Base-by-base conservation (phyloP, 139 green algal species). In the Chlorella sorokiniana region DNA sequence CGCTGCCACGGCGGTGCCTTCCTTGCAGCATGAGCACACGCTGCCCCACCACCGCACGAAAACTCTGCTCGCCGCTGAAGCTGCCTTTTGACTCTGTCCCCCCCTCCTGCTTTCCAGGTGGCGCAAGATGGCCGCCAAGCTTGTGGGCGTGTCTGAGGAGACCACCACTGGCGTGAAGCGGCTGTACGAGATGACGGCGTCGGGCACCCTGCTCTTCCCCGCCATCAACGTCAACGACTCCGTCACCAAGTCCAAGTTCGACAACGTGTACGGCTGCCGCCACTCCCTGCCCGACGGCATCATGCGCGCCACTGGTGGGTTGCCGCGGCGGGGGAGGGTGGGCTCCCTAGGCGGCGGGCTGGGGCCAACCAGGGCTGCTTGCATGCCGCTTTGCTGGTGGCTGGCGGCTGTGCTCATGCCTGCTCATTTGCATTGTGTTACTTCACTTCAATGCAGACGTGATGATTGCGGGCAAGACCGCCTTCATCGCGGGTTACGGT, bases 201-300 rank as follows among this genome's bases (percentile, higher is more conserved):
- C 27, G 71, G 94, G 93, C 84, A 90, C 90, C 2, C 93, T 99
- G 71, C 91, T 99, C 76, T 98, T 99, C 94, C 97, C 97, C 23
- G 97, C 96, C 88, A 99, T 99, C 94, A 99, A 99, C 88, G 97
- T 99, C 77, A 99, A 99, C 91, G 97, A 99, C 95, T 97, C 93
- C 9, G 97, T 99, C 37, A 99, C 97, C 87, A 99, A 99, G 94
- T 98, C 94, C 91, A 99, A 99, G 93, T 99, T 99, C 72, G 97
- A 99, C 94, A 99, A 99, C 90, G 91, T 99, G 87, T 99, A 99
- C 87, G 97, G 97, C 84, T 99, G 97, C 94, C 92, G 96, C 80
- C 97, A 99, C 94, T 99, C 96, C 20, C 95, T 99, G 72, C 97
- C 97, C 27, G 97, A 99, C 84, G 97, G 97, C 86, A 97, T 99